Evolutionary conservation across 2,329 filamentous ascomycete genomes (phyloP).

Genomic region (Akanthomyces dipterigenus): DNA sequence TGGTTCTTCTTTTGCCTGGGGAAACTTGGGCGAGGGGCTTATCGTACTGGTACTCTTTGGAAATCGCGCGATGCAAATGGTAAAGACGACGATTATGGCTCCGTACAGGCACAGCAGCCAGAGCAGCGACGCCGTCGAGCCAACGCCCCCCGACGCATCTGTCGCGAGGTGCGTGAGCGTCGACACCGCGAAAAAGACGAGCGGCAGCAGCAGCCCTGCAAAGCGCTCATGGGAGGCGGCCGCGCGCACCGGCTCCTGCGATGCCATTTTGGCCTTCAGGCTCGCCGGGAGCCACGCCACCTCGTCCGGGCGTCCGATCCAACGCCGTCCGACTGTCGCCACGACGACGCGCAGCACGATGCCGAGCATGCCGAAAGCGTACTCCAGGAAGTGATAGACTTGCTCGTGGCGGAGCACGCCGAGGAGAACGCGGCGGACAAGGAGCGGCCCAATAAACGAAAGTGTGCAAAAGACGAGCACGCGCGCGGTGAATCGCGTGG

Average conservation of each 20-base stretch:
- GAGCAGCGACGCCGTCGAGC: background rate
- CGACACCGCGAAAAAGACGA: background rate
- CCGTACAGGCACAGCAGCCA: background rate
- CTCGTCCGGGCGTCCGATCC: slow-evolving; percentile 3
- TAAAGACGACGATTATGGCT: background rate
- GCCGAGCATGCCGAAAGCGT: background rate
- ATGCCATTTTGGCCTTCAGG: background rate
- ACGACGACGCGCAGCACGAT: background rate
- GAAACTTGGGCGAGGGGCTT: background rate
- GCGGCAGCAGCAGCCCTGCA: background rate
- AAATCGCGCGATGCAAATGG: background rate
- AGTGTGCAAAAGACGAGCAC: background rate
- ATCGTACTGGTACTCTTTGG: background rate
- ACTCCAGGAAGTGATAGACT: background rate
- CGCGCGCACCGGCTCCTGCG: too few relatives aligned
- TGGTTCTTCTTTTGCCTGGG: background rate
- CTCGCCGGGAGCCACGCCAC: background rate
- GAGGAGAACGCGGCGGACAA: background rate
- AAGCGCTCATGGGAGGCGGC: background rate
- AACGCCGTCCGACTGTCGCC: background rate
- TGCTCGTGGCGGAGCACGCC: background rate
- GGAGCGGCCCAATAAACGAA: background rate
- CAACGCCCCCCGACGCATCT: background rate
- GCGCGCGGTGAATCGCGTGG: background rate
- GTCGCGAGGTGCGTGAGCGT: background rate